phyloP scores from a whole-genome alignment of 805 yeast genomes.

The Kodamaea sagamina region DNA sequence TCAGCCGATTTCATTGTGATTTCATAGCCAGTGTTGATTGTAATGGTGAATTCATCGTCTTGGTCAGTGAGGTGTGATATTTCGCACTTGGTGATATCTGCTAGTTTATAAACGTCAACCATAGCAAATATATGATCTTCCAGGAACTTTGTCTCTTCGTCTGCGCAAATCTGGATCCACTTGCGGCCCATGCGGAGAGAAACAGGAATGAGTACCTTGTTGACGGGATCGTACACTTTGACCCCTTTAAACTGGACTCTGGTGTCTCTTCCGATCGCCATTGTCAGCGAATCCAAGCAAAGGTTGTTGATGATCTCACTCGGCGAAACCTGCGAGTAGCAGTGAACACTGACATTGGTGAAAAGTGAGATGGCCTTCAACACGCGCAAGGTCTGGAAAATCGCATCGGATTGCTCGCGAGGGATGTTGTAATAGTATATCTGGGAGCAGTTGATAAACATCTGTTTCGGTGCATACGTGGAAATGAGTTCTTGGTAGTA shows the following conservation, averaged over 20 bases:
- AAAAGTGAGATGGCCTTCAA: constrained; percentile 19
- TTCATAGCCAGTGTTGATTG: constrained; percentile 27
- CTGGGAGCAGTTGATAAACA: constrained; percentile 53
- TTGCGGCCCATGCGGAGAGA: constrained; percentile 69
- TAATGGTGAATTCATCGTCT: constrained; percentile 38
- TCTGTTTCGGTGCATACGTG: constrained; percentile 52
- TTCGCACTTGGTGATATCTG: constrained; percentile 41
- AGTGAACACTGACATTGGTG: neutral
- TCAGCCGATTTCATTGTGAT: constrained; percentile 37
- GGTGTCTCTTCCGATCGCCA: constrained; percentile 38
- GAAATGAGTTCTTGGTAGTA: constrained; percentile 39
- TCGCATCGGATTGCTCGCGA: constrained; percentile 16
- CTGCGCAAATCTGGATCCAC: constrained; percentile 53
- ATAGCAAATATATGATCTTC: constrained; percentile 31
- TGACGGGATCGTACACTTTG: constrained; percentile 49
- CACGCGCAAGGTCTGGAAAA: constrained; percentile 23
- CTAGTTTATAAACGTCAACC: constrained; percentile 34
- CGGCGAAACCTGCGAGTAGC: constrained; percentile 36
- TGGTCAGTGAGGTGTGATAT: constrained; percentile 28
- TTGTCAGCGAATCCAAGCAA: constrained; percentile 37
- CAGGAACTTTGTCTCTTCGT: constrained; percentile 22
- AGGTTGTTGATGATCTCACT: constrained; percentile 36
- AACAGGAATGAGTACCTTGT: constrained; percentile 58
- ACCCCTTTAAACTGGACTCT: constrained; percentile 37
- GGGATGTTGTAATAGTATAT: constrained; percentile 56